Base-by-base conservation (phyloP, 495 filamentous ascomycete species). In the Terfezia boudieri region DNA sequence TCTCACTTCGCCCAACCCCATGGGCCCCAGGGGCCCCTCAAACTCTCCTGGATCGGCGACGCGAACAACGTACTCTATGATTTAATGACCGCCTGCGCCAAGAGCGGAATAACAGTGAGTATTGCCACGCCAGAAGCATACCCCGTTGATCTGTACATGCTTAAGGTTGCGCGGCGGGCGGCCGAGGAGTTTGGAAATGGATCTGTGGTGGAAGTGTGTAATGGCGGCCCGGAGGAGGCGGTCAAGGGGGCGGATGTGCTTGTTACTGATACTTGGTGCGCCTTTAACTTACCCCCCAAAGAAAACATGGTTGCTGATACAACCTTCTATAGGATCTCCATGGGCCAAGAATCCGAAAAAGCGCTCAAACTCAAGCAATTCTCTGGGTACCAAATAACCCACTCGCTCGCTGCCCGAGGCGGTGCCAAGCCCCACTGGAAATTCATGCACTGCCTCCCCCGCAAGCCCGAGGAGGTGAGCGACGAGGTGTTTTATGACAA, bases 361-460 rank as follows among this genome's bases (percentile, higher is more conserved):
- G 71, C 75, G 54, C 78, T 81, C 70, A 72, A 83, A 55, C 61
- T 94, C 57, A 77, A 80, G 68, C 84, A 79, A 32, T 98, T 98
- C 62, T 73, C 75, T 35, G 87, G 89, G 36, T 98, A 85, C 67
- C 89, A 94, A 66, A 81, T 98, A 59, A 93, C 86, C 3, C 69
- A 76, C 11, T 82, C 84, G 50, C 69, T 98, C 37, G 90, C 86
- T 2, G 73, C 80, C 69, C 74, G 79, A 49, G 90, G 89, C 43
- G 86, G 86, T 36, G 90, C 90, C 11, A 92, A 92, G 65, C 73
- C 81, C 36, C 73, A 74, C 56, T 98, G 90, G 90, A 86, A 84
- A 69, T 98, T 96, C 64, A 95, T 98, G 90, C 90, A 98, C 73
- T 98, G 90, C 65, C 68, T 98, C 52, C 90, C 90, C n/a, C 76